Percentiles rank a stretch among this genome's conserved stretches.
Evolutionary conservation across 371 early-diverging fungal species (phyloP).

Genomic region (Mortierella sp.): DNA sequence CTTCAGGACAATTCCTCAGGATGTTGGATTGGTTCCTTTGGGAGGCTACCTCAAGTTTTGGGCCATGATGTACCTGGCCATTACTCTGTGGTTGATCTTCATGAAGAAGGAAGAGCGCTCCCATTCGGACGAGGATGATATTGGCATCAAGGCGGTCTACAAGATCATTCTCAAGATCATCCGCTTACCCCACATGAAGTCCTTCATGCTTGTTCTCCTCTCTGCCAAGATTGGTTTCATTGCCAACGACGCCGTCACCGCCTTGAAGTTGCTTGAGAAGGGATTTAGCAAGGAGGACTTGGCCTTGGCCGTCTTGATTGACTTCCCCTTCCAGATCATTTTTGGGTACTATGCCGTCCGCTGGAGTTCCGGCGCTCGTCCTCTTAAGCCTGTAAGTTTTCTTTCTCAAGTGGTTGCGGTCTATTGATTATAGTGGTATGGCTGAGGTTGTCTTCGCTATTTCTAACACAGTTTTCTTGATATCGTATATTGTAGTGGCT

Average conservation of each 20-base stretch:
- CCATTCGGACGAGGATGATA: slow-evolving; percentile 61
- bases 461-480: slow-evolving; percentile 34
- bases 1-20: slow-evolving; percentile 78
- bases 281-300: slow-evolving; percentile 96
- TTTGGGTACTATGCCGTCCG: slow-evolving; percentile 98
- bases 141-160: slow-evolving; percentile 73
- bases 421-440: slow-evolving; percentile 59
- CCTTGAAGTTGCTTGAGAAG: slow-evolving; percentile 93
- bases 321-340: slow-evolving; percentile 96
- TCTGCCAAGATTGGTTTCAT: slow-evolving; percentile 95
- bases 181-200: slow-evolving; percentile 72
- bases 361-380: slow-evolving; percentile 91
- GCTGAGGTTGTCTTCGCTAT: slow-evolving; percentile 67
- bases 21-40: slow-evolving; percentile 82
- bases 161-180: slow-evolving; percentile 53
- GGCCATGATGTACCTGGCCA: slow-evolving; percentile 88
- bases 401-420: slow-evolving; percentile 74
- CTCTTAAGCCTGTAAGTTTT: slow-evolving; percentile 85
- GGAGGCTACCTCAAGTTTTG: slow-evolving; percentile 94
- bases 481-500: slow-evolving; percentile 84
- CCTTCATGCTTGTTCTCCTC: slow-evolving; percentile 85
- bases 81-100: slow-evolving; percentile 87
- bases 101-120: slow-evolving; percentile 79
- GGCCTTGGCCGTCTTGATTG: slow-evolving; percentile 92
- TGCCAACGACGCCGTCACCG: slow-evolving; percentile 95